Evolutionary conservation across 2,329 filamentous ascomycete species (phyloP).

Genomic region (Aaosphaeria arxii): DNA sequence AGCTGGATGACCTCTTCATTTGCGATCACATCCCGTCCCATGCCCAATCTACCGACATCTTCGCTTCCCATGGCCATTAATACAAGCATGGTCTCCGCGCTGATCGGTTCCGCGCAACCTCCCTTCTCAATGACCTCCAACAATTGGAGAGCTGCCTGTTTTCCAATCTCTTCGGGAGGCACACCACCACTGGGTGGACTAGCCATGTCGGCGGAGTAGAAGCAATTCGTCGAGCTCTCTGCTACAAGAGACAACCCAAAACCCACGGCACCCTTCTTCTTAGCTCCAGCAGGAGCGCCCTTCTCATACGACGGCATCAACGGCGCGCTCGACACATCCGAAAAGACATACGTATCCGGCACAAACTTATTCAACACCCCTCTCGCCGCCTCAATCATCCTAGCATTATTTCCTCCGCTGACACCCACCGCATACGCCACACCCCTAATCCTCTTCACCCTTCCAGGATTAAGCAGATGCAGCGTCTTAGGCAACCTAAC

Average conservation of each 20-base stretch:
- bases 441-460: conserved; percentile 83
- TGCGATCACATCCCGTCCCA: conserved; percentile 79
- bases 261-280: conserved; percentile 71
- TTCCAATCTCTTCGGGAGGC: conserved; percentile 87
- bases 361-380: conserved; percentile 81
- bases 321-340: conserved; percentile 61
- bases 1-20: conserved; percentile 77
- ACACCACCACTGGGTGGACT: conserved; percentile 74
- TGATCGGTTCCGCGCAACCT: conserved; percentile 73
- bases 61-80: conserved; percentile 98
- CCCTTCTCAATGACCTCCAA: conserved; percentile 79
- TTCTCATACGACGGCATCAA: conserved; percentile 69
- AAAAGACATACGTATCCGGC: conserved; percentile 86
- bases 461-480: conserved; percentile 78
- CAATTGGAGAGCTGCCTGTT: conserved; percentile 82
- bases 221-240: conserved; percentile 80
- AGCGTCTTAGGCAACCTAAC: conserved; percentile 91
- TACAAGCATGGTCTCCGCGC: conserved; percentile 71
- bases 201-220: conserved; percentile 83
- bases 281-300: conserved; percentile 48
- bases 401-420: conserved; percentile 84
- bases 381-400: conserved; percentile 89
- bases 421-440: conserved; percentile 94
- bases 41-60: conserved; percentile 81
- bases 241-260: conserved; percentile 90